Base-by-base conservation (phyloP, 1,139 yeast genomes). In the Protomyces inundatus region DNA sequence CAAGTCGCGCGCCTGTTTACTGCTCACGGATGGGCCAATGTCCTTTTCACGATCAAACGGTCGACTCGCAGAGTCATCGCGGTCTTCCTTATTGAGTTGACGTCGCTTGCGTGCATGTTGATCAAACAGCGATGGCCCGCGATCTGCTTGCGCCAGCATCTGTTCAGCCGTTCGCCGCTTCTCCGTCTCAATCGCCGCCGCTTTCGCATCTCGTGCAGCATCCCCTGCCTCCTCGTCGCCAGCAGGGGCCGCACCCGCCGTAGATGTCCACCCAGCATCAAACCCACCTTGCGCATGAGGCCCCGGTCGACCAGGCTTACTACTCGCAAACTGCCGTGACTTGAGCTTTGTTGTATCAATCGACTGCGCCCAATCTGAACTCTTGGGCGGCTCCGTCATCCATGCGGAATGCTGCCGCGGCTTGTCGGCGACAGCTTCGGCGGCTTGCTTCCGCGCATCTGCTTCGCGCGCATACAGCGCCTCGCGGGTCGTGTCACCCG, bases 361-460 rank as follows among this genome's bases (percentile, higher is more conserved):
- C 4, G 54, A 10, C 36, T 59, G 55, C 3, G 69, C 65, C 68
- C 67, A 68, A 52, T 68, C 68, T 45, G 54, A 50, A 36, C 58
- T 53, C 4, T 66, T 37, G 3, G 70, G 70, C 16, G 70, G 70
- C 30, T 64, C 58, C 12, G 65, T 55, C 70, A 69, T 69, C 71
- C 71, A 69, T 32, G 68, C 69, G 4, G 55, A 39, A 37, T 50
- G 51, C 65, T 68, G 30, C 67, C 67, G 59, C 50, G 37, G 9
- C 67, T 30, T n/a, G 34, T 42, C 2, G n/a, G 50, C 30, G 37
- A 35, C 40, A 14, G 45, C 37, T 33, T 53, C 34, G 51, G 64
- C 14, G 34, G 36, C 51, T 12, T 37, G 39, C 61, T 51, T 16
- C 39, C 37, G 23, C 61, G 54, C 40, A 54, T 42, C 36, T 54